A percentile compares a stretch with the other conserved stretches of the same genome.
These are phyloP conservation scores for Colletotrichum agaves DNA, from an alignment of 2,329 filamentous ascomycete species.

Conservation along the genomic window DNA sequence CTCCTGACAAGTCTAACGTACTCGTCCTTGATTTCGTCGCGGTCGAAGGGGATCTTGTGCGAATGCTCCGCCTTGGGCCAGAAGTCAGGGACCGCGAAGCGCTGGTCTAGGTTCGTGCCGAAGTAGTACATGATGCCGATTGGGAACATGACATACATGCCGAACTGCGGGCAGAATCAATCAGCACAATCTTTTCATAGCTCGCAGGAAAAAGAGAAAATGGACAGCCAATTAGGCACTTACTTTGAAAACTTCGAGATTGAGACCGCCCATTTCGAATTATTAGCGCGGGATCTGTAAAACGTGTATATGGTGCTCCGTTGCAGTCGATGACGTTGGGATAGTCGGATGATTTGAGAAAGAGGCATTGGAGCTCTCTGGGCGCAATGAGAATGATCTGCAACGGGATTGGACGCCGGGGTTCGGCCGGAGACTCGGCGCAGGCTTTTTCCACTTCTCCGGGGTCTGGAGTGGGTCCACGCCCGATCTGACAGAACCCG, in stretches of 20 bases:
- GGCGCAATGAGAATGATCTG: conserved; percentile 27
- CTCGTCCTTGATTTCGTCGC: conserved; percentile 86
- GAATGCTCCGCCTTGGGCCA: conserved; percentile 88
- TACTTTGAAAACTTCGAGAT: conserved; percentile 92
- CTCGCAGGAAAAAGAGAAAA: background rate
- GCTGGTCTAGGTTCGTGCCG: conserved; percentile 94
- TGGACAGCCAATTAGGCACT: conserved; percentile 25
- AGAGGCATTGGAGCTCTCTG: conserved; percentile 17
- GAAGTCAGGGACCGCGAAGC: conserved; percentile 90
- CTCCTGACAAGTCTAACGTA: conserved; percentile 74
- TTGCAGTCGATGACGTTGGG: conserved; percentile 19
- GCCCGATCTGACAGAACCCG: conserved; percentile 30
- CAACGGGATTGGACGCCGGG: conserved; percentile 24
- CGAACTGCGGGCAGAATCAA: conserved; percentile 71
- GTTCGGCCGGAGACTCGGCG: conserved; percentile 26
- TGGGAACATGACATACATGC: conserved; percentile 98
- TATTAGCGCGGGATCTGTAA: background rate
- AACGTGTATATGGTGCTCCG: background rate
- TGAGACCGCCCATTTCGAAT: conserved; percentile 74
- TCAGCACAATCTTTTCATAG: background rate
- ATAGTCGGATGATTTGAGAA: conserved; percentile 18
- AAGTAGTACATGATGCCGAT: conserved; percentile 99
- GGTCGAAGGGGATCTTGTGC: conserved; percentile 79
- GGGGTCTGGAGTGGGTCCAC: conserved; percentile 23
- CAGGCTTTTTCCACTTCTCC: conserved; percentile 32